Base-by-base conservation (phyloP, 2,329 filamentous ascomycete genomes). In the Aspergillus novoparasiticus region DNA sequence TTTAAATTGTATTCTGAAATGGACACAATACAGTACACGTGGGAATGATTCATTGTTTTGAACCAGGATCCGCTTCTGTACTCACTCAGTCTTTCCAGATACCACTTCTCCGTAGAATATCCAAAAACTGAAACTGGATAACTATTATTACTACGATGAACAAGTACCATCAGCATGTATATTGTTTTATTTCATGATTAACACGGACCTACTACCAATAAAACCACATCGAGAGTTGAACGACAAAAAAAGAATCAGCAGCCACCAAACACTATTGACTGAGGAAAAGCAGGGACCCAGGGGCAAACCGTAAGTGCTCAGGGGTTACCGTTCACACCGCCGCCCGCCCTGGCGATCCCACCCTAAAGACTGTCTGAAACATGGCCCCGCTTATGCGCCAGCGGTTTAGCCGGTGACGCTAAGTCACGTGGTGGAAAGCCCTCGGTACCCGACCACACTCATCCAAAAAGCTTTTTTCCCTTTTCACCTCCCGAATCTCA, bases 281-380 rank as follows among this genome's bases (percentile, higher is more conserved):
- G 39, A 45, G 23, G 34, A 8, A 36, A 53, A 60, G 64, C 64
- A 65, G 58, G 64, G 64, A 58, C 61, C 61, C 64, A 65, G 64
- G 64, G 64, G 64, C 53, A 65, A 28, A 48, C 41, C 55, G 57
- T 45, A 58, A 46, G 53, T 32, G 46, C 34, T 62, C 62, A 62
- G 62, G 61, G 62, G 57, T 62, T 60, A 57, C n/a, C 11, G n/a
- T 53, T 57, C 57, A 62, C 57, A 66, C 64, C 62, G 57, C 62
- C 34, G 53, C 54, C 60, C 54, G 53, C 51, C 51, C 51, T 62
- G 64, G 62, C 48, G 62, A 62, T 66, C 62, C 60, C 50, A 61
- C 58, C 60, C 58, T 57, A 63, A 63, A 61, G 36, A 41, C 43
- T 61, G 36, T 36, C 57, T 63, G 61, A 63, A 63, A 63, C 61